Evolutionary conservation across 495 filamentous ascomycete genomes (phyloP).

Genomic region (Gamarada debralockiae): DNA sequence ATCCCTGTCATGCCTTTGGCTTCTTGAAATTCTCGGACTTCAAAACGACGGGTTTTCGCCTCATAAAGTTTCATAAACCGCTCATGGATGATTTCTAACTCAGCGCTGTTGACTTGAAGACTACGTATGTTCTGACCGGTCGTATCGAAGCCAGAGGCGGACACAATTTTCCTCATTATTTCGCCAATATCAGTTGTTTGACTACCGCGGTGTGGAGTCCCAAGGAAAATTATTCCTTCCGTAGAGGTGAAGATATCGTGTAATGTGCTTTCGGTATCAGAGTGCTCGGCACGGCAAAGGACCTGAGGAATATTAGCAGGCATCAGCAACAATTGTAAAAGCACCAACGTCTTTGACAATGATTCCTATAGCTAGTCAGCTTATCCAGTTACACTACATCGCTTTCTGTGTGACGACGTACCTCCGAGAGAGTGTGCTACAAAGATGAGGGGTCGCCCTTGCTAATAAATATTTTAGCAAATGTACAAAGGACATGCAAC

Average conservation of each 20-base stretch:
- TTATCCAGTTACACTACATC: background rate
- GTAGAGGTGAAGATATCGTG: slow-evolving; percentile 12
- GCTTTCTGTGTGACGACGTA: slow-evolving; percentile 1
- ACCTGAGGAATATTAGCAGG: slow-evolving; percentile 1
- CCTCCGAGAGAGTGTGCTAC: slow-evolving; percentile 22
- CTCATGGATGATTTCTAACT: slow-evolving; percentile 12
- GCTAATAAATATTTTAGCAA: slow-evolving; percentile 1
- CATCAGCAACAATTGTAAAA: background rate
- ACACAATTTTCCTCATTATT: slow-evolving; percentile 9
- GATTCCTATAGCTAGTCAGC: slow-evolving; percentile 10
- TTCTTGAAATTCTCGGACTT: slow-evolving; percentile 18
- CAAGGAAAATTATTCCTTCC: slow-evolving; percentile 16
- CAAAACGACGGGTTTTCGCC: background rate
- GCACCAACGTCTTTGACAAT: slow-evolving; percentile 19
- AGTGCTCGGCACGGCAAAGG: slow-evolving; percentile 1
- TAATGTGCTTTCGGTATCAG: background rate
- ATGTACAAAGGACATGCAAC: background rate
- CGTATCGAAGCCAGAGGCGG: slow-evolving; percentile 10
- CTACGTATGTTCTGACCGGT: slow-evolving; percentile 4
- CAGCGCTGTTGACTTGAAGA: slow-evolving; percentile 10
- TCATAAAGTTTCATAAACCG: slow-evolving; percentile 13
- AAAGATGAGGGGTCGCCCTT: slow-evolving; percentile 12
- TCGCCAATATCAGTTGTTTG: slow-evolving; percentile 9
- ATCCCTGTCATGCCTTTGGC: slow-evolving; percentile 3
- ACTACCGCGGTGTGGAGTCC: slow-evolving; percentile 21